These are phyloP conservation scores for Chloranthus sessilifolius DNA, from an alignment of 164 flowering plant genomes.

Conservation along the genomic window DNA sequence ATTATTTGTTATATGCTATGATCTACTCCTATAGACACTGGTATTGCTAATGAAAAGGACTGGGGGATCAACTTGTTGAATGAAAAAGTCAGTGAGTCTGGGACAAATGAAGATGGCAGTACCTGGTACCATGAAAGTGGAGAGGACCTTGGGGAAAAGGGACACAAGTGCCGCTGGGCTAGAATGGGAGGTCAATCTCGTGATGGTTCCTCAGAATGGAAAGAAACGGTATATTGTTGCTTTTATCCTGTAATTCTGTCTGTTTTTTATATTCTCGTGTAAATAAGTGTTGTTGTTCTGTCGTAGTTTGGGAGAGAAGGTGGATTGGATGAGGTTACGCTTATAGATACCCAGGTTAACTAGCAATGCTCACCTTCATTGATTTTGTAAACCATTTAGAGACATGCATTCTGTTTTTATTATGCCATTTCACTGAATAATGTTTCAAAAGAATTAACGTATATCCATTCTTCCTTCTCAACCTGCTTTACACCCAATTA, in stretches of 20 bases:
- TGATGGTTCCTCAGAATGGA: constrained; percentile 85
- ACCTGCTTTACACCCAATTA: no score
- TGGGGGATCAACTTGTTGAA: constrained; percentile 81
- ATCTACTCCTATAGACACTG: constrained; percentile 54
- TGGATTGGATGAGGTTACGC: no score
- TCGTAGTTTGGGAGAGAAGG: neutral
- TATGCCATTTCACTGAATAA: no score
- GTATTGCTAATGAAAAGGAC: constrained; percentile 93
- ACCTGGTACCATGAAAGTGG: constrained; percentile 89
- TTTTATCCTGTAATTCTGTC: neutral
- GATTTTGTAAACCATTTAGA: no score
- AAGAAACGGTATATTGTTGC: constrained; percentile 69
- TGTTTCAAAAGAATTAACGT: no score
- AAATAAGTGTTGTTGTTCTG: neutral
- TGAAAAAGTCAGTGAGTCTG: constrained; percentile 73
- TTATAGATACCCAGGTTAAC: no score
- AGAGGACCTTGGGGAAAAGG: constrained; percentile 80
- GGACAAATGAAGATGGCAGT: constrained; percentile 92
- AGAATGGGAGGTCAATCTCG: constrained; percentile 81
- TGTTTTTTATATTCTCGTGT: neutral
- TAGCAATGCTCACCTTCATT: no score
- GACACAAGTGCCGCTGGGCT: constrained; percentile 89
- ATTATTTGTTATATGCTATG: neutral
- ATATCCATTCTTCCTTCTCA: no score
- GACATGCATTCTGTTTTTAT: no score